Percentiles rank a stretch among this genome's conserved stretches.
Evolutionary conservation across 176 grass and related monocot genomes (phyloP).

Genomic region (Carex cristatella): DNA sequence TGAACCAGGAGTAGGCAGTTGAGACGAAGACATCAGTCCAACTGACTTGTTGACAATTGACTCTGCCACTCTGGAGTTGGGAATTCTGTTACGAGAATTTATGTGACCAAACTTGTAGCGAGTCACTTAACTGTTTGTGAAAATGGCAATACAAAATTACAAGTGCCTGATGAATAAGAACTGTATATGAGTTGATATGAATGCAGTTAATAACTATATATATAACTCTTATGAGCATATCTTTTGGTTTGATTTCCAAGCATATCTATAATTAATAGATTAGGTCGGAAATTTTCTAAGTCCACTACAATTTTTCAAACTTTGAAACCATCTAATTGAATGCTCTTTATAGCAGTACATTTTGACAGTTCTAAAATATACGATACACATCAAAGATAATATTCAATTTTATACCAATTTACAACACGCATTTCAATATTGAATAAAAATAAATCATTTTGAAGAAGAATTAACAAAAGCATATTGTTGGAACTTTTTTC

Average conservation of each 20-base stretch:
- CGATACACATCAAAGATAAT: background rate
- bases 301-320: background rate
- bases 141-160: background rate
- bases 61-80: background rate
- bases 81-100: background rate
- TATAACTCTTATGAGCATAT: background rate
- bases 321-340: background rate
- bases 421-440: background rate
- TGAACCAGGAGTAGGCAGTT: background rate
- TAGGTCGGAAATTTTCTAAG: too few species aligned
- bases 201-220: too few species aligned
- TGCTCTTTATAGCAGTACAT: background rate
- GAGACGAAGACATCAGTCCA: background rate
- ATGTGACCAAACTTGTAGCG: background rate
- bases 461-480: too few species aligned
- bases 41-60: background rate
- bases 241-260: background rate
- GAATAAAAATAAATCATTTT: too few species aligned
- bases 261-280: background rate
- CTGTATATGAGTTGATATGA: too few species aligned
- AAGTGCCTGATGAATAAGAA: background rate
- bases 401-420: background rate
- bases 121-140: background rate
- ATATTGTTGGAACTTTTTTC: too few species aligned
- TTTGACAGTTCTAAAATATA: background rate